phyloP scores from a whole-genome alignment of 192 early-diverging fungal species.

The Podila epicladia region DNA sequence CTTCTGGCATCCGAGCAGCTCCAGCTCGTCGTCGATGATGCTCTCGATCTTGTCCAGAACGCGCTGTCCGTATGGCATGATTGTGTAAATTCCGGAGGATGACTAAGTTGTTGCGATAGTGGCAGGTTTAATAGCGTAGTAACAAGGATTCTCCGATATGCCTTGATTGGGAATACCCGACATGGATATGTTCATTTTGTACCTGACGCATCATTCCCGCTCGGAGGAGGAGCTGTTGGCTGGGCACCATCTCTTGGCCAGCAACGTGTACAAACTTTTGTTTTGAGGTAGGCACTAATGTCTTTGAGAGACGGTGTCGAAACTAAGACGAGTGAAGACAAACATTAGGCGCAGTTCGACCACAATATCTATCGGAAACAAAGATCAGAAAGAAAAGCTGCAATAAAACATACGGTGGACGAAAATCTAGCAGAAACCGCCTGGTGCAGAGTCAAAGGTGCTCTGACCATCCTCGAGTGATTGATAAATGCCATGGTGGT shows the following conservation, averaged over 20 bases:
- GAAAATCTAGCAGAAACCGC: not conserved
- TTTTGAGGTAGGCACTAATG: slow-evolving; percentile 35
- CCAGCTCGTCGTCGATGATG: slow-evolving; percentile 88
- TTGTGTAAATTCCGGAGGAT: slow-evolving; percentile 82
- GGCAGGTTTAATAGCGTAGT: not conserved
- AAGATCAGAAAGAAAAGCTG: no score
- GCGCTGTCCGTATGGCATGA: slow-evolving; percentile 85
- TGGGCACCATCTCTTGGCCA: slow-evolving; percentile 52
- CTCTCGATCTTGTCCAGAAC: slow-evolving; percentile 78
- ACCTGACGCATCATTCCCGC: slow-evolving; percentile 83
- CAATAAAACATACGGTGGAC: not conserved
- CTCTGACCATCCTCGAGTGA: not conserved
- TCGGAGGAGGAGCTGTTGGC: slow-evolving; percentile 68
- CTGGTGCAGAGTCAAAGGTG: not conserved
- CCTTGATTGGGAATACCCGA: not conserved
- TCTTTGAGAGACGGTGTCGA: slow-evolving; percentile 38
- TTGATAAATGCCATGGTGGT: not conserved
- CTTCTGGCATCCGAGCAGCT: slow-evolving; percentile 75
- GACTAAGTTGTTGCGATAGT: slow-evolving; percentile 56
- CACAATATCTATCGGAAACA: no score
- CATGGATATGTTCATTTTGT: not conserved
- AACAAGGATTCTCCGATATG: not conserved
- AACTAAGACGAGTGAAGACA: slow-evolving; percentile 10
- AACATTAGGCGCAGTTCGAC: no score
- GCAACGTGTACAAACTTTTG: slow-evolving; percentile 48